Conservation (phyloP, 176 grass and related monocot genomes). For the Musa itinerans region DNA sequence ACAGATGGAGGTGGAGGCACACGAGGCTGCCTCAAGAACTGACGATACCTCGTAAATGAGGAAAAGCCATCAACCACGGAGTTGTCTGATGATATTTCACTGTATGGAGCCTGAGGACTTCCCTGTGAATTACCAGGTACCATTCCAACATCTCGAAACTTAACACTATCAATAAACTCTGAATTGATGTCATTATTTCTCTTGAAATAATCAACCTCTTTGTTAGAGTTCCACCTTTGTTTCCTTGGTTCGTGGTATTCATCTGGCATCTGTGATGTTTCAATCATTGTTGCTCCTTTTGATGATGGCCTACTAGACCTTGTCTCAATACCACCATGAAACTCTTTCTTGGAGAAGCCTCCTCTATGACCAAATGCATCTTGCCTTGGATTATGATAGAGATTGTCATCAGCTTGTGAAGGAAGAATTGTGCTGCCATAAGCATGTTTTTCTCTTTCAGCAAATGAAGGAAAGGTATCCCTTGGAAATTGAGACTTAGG, state of each 20-base stretch:
- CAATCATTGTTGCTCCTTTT: too few species aligned
- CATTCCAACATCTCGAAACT: conserved; percentile 65
- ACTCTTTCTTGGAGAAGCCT: conserved; percentile 52
- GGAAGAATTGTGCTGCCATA: conserved; percentile 33
- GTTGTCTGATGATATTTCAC: conserved; percentile 46
- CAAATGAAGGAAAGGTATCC: conserved; percentile 34
- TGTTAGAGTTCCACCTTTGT: conserved; percentile 52
- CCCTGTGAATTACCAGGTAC: conserved; percentile 41
- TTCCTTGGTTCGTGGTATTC: conserved; percentile 40
- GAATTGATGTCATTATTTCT: conserved; percentile 49
- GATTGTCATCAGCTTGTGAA: conserved; percentile 48
- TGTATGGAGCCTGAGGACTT: conserved; percentile 42
- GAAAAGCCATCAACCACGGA: conserved; percentile 49
- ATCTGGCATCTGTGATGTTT: conserved; percentile 32
- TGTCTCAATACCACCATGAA: conserved; percentile 35
- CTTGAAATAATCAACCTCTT: conserved; percentile 49
- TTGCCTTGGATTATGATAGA: conserved; percentile 28
- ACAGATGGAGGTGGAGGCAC: conserved; percentile 63
- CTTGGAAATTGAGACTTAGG: conserved; percentile 39
- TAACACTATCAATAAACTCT: conserved; percentile 43
- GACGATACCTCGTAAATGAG: conserved; percentile 51
- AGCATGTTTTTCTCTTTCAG: conserved; percentile 46
- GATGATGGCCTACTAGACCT: too few species aligned
- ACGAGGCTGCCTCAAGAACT: conserved; percentile 57
- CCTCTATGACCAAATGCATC: conserved; percentile 45